phyloP scores from a whole-genome alignment of 106 monocot species.

The Acorus gramineus region DNA sequence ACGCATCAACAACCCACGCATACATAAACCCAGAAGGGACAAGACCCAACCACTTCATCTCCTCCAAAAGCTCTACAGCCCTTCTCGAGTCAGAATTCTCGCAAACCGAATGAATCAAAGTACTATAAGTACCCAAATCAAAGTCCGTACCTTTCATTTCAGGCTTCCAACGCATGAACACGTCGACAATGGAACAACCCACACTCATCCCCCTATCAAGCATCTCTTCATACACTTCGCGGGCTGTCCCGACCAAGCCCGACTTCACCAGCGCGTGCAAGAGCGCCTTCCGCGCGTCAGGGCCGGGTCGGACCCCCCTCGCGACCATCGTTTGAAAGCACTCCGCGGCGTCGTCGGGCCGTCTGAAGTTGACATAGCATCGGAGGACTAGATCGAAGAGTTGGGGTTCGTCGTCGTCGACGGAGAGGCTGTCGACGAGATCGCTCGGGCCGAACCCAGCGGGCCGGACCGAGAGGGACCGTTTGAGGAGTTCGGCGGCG shows the following conservation, averaged over 20 bases:
- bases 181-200: constrained; percentile 25
- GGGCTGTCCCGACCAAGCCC: constrained; percentile 10
- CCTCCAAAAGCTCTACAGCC: constrained; percentile 27
- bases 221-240: constrained; percentile 31
- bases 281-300: constrained; percentile 30
- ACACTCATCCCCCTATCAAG: constrained; percentile 22
- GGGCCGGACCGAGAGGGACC: constrained; percentile 5
- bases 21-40: constrained; percentile 25
- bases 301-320: constrained; percentile 17
- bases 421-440: constrained; percentile 22
- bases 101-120: constrained; percentile 28
- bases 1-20: constrained; percentile 33
- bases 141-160: constrained; percentile 32
- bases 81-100: constrained; percentile 28
- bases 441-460: constrained; percentile 2
- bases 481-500: constrained; percentile 22
- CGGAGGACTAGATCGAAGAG: constrained; percentile 21
- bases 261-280: constrained; percentile 18
- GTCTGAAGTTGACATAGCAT: constrained; percentile 16
- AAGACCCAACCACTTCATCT: constrained; percentile 38
- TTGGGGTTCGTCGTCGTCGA: constrained; percentile 8
- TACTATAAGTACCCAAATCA: constrained; percentile 26
- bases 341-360: constrained; percentile 16
- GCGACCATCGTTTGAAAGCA: constrained; percentile 31
- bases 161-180: constrained; percentile 35